Base-by-base conservation (phyloP, 2,329 filamentous ascomycete genomes). In the Botrytis medusae region DNA sequence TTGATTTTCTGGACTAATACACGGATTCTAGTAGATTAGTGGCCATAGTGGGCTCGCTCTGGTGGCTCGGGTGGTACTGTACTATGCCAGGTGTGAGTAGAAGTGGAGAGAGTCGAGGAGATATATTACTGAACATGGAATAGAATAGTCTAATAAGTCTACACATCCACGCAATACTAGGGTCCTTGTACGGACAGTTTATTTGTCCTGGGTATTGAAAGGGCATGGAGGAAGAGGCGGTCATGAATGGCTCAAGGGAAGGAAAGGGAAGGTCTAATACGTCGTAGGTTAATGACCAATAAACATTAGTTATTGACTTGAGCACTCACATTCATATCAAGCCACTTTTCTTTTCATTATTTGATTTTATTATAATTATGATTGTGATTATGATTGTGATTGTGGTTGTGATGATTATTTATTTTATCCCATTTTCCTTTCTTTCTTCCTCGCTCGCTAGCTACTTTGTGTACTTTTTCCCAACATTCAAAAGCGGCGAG, bases 1-100 rank as follows among this genome's bases (percentile, higher is more conserved):
- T 70, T 34, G 57, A 34, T n/a, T 70, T 69, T 61, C 29, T 69
- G 51, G 25, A 60, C 67, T 69, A 69, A 59, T 69, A 48, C 29
- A 51, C 16, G 63, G 63, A 46, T 37, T 51, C 32, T n/a, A 25
- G 48, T 32, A n/a, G 54, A 69, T 69, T 59, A 69, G 67, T 44
- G 51, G n/a, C 40, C 34, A 69, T 69, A 40, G 51, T 69, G 67
- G 67, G 59, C 44, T 59, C 22, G 22, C 54, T 67, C 46, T 54
- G 40, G 32, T 67, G 46, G 46, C 34, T 68, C 65, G 46, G 65
- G 48, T 71, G 34, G 40, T 46, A 46, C 54, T 42, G 40, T 59
- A 59, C 61, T 72, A 72, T 64, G 60, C 63, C 44, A 65, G 63
- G 44, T 48, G 29, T 34, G 44, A 65, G 29, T 37, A 29, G 29